Base-by-base conservation (phyloP, 176 grass and related monocot genomes). In the Ensete ventricosum region DNA sequence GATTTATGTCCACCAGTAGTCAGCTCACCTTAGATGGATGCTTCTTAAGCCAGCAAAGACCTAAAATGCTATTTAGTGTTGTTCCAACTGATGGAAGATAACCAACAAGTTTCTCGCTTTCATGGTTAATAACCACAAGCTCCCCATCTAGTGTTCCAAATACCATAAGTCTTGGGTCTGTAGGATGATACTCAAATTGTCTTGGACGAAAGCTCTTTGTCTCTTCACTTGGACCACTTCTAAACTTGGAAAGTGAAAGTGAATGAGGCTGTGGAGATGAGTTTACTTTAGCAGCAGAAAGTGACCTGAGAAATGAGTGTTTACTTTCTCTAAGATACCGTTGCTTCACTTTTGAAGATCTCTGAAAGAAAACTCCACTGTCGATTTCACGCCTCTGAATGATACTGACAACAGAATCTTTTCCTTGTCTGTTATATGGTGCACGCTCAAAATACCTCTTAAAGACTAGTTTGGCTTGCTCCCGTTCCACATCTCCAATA, bases 91-190 rank as follows among this genome's bases (percentile, higher is more conserved):
- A 79, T 57, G 77, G 77, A 22, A 79, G 64, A 57, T 79, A 79
- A 69, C 77, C 77, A 69, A 79, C 26, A 58, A 79, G 77, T 69
- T 79, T 79, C 65, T 79, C 65, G 3, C 77, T 79, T 79, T 79
- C 77, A 69, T 79, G 77, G 34, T 79, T 70, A 9, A 70, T 70
- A 14, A 79, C 77, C 43, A 79, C 27, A 49, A 79, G 53, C 52
- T 79, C 77, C 24, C 77, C 77, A 23, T 79, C 77, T 21, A 79
- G 22, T 49, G 77, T 79, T 57, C 77, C 77, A 79, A 79, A 79
- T 23, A 58, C 77, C 77, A 79, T 79, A 22, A 79, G 53, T 43
- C 77, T 59, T 68, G 77, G 53, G 4, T 70, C 64, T 55, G 26
- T 49, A 49, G 65, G 77, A 53, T 79, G 77, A 22, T 70, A 79